Evolutionary conservation across 2,329 filamentous ascomycete species (phyloP).

Genomic region (Clonostachys solani): DNA sequence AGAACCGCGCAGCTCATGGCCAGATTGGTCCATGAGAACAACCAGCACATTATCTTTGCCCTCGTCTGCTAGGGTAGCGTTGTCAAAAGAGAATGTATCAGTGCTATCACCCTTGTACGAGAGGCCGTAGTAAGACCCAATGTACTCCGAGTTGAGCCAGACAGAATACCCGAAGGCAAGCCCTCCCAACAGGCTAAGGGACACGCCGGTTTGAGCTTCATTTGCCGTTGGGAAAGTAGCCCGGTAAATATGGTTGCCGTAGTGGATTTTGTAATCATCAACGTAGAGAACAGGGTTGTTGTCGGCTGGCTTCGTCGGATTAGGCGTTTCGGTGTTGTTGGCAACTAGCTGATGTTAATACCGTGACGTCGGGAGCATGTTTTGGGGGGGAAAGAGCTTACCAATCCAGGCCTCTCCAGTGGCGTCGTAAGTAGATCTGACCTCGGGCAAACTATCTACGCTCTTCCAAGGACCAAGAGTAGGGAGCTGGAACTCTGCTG

Average conservation of each 20-base stretch:
- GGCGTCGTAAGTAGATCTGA: conserved; percentile 33
- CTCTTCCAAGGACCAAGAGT: conserved; percentile 39
- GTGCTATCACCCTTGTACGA: conserved; percentile 29
- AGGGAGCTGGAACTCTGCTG: conserved; percentile 27
- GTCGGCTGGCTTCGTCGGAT: conserved; percentile 36
- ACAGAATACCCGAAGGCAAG: conserved; percentile 52
- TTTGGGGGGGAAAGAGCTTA: conserved; percentile 7
- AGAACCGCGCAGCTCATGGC: conserved; percentile 48
- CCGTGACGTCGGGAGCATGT: conserved; percentile 7
- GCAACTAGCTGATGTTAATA: conserved; percentile 21
- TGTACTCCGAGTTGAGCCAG: conserved; percentile 51
- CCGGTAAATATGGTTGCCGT: conserved; percentile 49
- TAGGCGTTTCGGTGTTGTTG: conserved; percentile 43
- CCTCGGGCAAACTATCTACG: conserved; percentile 43
- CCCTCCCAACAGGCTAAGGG: conserved; percentile 48
- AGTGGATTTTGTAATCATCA: conserved; percentile 51
- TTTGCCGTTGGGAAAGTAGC: conserved; percentile 39
- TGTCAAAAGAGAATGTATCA: conserved; percentile 43
- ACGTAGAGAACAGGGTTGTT: conserved; percentile 53
- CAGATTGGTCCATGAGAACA: conserved; percentile 56
- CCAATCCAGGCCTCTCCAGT: conserved; percentile 35
- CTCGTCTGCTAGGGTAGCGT: conserved; percentile 34
- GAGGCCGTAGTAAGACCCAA: conserved; percentile 51
- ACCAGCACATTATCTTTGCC: conserved; percentile 40
- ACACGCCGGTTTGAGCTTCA: conserved; percentile 32